A percentile compares a stretch with the other conserved stretches of the same genome.
These are phyloP conservation scores for Gyromitra esculenta DNA, from an alignment of 2,329 filamentous ascomycete species.

Conservation along the genomic window DNA sequence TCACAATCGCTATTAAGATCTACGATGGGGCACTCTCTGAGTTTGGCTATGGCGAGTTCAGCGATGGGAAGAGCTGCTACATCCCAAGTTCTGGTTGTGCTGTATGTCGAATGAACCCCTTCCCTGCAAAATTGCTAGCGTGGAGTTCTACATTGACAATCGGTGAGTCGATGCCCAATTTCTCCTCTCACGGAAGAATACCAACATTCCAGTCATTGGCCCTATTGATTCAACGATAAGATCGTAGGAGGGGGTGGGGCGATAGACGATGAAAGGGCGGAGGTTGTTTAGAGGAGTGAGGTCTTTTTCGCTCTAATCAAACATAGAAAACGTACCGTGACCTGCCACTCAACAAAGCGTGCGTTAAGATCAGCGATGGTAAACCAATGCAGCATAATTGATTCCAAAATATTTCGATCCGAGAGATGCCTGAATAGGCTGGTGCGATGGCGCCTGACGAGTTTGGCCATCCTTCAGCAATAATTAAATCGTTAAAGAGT, in stretches of 20 bases:
- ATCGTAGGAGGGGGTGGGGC: slow-evolving; percentile 46
- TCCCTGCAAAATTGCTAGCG: slow-evolving; percentile 31
- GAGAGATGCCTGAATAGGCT: slow-evolving; percentile 38
- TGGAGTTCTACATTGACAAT: slow-evolving; percentile 52
- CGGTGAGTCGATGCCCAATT: slow-evolving; percentile 51
- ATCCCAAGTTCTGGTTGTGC: slow-evolving; percentile 51
- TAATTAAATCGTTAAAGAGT: slow-evolving; percentile 18
- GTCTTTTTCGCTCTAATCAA: slow-evolving; percentile 50
- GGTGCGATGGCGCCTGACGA: slow-evolving; percentile 33
- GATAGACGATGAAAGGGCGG: background rate
- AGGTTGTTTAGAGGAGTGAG: slow-evolving; percentile 45
- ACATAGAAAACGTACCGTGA: background rate
- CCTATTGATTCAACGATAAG: slow-evolving; percentile 51
- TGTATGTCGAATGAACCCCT: slow-evolving; percentile 47
- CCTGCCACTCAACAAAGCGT: slow-evolving; percentile 1
- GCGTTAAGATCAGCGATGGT: background rate
- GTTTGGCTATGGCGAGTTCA: slow-evolving; percentile 38
- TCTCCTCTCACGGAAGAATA: slow-evolving; percentile 16
- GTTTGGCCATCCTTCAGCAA: slow-evolving; percentile 23
- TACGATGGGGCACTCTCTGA: slow-evolving; percentile 51
- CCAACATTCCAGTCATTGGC: slow-evolving; percentile 31
- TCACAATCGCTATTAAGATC: slow-evolving; percentile 45
- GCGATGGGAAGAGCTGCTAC: slow-evolving; percentile 50
- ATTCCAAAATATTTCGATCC: slow-evolving; percentile 51
- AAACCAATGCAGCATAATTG: slow-evolving; percentile 48